Conservation (phyloP, 2,329 filamentous ascomycete species). For the Neonectria hederae region DNA sequence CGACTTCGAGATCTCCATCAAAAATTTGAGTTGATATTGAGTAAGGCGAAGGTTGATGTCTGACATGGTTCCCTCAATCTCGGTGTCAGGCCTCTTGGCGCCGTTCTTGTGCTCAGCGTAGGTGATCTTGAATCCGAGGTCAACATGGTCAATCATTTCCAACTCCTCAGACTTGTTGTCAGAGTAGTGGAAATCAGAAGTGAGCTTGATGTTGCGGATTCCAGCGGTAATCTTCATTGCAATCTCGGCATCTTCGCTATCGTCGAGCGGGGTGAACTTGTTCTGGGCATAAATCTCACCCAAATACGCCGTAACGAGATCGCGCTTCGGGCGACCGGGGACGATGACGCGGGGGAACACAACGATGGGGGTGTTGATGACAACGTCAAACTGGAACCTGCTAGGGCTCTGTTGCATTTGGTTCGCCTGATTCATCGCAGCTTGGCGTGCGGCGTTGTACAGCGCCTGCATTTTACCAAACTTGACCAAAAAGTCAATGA, state of each 20-base stretch:
- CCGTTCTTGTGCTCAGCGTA: slow-evolving; percentile 87
- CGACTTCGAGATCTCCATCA: slow-evolving; percentile 86
- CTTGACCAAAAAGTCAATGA: slow-evolving; percentile 97
- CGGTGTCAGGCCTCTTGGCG: slow-evolving; percentile 84
- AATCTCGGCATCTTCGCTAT: slow-evolving; percentile 75
- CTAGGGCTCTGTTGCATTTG: slow-evolving; percentile 91
- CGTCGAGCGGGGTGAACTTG: slow-evolving; percentile 85
- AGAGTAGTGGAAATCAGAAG: slow-evolving; percentile 86
- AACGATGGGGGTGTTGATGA: slow-evolving; percentile 94
- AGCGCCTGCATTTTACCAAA: slow-evolving; percentile 99
- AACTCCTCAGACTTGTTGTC: slow-evolving; percentile 81
- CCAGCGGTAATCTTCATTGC: slow-evolving; percentile 92
- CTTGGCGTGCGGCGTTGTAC: slow-evolving; percentile 95
- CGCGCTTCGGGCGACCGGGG: slow-evolving; percentile 75
- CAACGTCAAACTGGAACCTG: slow-evolving; percentile 92
- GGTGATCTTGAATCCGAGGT: slow-evolving; percentile 90
- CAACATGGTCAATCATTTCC: slow-evolving; percentile 96
- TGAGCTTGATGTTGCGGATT: slow-evolving; percentile 90
- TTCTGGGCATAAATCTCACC: slow-evolving; percentile 98
- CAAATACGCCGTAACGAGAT: slow-evolving; percentile 90
- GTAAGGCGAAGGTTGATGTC: slow-evolving; percentile 91
- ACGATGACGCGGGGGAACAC: slow-evolving; percentile 86
- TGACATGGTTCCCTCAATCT: slow-evolving; percentile 91
- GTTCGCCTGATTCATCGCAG: slow-evolving; percentile 90
- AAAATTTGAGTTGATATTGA: slow-evolving; percentile 88